A percentile compares a stretch with the other conserved stretches of the same genome.
phyloP scores from a whole-genome alignment of 805 yeast genomes.

The Candida piceae region DNA sequence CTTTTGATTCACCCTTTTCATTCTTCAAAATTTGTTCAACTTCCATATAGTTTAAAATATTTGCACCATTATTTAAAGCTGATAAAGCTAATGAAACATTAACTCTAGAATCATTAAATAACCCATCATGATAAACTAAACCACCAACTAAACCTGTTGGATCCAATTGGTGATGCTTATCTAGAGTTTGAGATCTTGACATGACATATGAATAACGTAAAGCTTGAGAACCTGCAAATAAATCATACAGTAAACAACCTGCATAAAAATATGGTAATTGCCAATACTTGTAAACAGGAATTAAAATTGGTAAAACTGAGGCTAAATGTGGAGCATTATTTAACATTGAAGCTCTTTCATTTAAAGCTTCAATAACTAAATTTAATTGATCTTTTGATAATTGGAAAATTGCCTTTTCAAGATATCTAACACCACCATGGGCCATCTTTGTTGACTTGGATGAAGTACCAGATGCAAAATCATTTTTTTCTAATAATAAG shows the following conservation, averaged over 20 bases:
- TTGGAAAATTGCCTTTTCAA: slow-evolving; percentile 92
- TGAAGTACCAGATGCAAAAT: slow-evolving; percentile 89
- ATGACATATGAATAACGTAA: slow-evolving; percentile 72
- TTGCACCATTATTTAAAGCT: slow-evolving; percentile 84
- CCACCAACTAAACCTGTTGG: slow-evolving; percentile 77
- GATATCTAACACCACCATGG: slow-evolving; percentile 94
- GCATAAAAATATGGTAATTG: slow-evolving; percentile 89
- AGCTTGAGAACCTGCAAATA: slow-evolving; percentile 88
- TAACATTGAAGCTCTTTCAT: slow-evolving; percentile 80
- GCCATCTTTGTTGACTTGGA: slow-evolving; percentile 95
- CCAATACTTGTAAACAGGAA: slow-evolving; percentile 96
- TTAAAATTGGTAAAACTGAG: slow-evolving; percentile 82
- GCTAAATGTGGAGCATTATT: slow-evolving; percentile 91
- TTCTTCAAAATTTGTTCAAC: slow-evolving; percentile 73
- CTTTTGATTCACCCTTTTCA: slow-evolving; percentile 52
- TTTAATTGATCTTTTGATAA: slow-evolving; percentile 85
- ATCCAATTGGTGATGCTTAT: slow-evolving; percentile 83
- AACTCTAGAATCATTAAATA: slow-evolving; percentile 90
- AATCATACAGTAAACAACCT: slow-evolving; percentile 88
- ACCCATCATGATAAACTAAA: slow-evolving; percentile 91
- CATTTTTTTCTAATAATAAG: slow-evolving; percentile 79
- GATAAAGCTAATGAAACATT: slow-evolving; percentile 81
- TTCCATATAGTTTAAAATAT: slow-evolving; percentile 80
- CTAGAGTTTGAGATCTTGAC: slow-evolving; percentile 58
- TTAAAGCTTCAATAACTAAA: slow-evolving; percentile 82